These are phyloP conservation scores for Aspergillus fructus DNA, from an alignment of 2,329 filamentous ascomycete genomes.

Conservation along the genomic window DNA sequence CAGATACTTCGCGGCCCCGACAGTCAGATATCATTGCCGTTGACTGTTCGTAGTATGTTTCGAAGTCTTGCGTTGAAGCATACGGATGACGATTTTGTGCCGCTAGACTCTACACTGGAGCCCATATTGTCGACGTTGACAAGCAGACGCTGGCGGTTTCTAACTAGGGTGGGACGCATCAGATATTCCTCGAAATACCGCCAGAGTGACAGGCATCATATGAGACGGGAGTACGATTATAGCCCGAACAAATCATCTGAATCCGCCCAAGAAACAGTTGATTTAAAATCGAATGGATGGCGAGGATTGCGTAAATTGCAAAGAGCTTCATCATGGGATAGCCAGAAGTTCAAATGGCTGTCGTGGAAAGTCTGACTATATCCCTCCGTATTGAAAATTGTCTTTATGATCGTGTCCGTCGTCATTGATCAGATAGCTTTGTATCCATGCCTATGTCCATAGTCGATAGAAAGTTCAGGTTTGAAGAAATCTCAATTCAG, in stretches of 20 bases:
- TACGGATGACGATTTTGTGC: constrained; percentile 19
- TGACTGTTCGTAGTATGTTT: constrained; percentile 18
- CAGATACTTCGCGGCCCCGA: constrained; percentile 17
- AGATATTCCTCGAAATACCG: constrained; percentile 15
- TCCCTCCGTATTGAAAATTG: not conserved
- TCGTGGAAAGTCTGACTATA: not conserved
- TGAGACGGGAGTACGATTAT: not conserved
- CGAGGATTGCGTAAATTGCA: not conserved
- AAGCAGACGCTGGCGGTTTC: constrained; percentile 7
- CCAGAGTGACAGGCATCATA: constrained; percentile 4
- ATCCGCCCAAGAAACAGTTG: not conserved
- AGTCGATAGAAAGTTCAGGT: not conserved
- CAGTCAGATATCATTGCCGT: constrained; percentile 17
- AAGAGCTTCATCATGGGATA: constrained; percentile 2
- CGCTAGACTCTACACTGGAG: constrained; percentile 22
- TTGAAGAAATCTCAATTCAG: not conserved
- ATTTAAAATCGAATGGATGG: not conserved
- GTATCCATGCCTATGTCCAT: not conserved
- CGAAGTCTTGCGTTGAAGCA: constrained; percentile 13
- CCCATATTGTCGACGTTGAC: constrained; percentile 18
- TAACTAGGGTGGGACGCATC: constrained; percentile 8
- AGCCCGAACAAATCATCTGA: not conserved
- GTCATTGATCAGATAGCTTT: not conserved
- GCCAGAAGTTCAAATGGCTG: constrained; percentile 2
- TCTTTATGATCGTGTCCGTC: not conserved